phyloP scores from a whole-genome alignment of 2,329 filamentous ascomycete species.

The Verticillium longisporum region DNA sequence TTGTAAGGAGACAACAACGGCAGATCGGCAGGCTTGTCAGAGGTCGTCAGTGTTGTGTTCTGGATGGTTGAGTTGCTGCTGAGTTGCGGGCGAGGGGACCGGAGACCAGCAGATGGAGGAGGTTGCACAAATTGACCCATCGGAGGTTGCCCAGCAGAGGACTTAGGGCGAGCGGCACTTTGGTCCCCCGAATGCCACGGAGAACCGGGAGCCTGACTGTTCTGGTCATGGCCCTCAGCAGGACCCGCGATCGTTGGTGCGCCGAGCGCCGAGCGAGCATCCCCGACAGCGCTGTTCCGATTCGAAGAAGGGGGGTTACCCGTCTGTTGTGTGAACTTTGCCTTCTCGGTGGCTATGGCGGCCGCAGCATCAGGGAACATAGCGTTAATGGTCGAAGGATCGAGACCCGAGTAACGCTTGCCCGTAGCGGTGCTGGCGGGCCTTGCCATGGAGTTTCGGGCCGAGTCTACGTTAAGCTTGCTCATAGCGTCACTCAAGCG shows the following conservation, averaged over 20 bases:
- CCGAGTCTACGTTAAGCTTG: constrained; percentile 82
- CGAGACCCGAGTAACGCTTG: constrained; percentile 92
- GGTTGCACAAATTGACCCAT: constrained; percentile 97
- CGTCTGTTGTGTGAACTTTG: constrained; percentile 92
- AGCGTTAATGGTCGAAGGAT: constrained; percentile 87
- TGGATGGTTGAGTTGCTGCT: constrained; percentile 67
- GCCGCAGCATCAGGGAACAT: constrained; percentile 99
- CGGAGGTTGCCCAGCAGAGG: constrained; percentile 25
- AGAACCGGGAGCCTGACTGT: constrained; percentile 62
- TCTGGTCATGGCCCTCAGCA: constrained; percentile 53
- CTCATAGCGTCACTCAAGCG: constrained; percentile 94
- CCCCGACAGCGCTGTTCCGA: constrained; percentile 79
- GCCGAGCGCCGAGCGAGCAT: constrained; percentile 67
- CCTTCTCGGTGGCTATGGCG: constrained; percentile 97
- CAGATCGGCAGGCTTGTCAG: constrained; percentile 64
- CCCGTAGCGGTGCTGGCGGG: constrained; percentile 69
- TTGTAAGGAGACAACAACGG: constrained; percentile 81
- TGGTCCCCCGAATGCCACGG: constrained; percentile 62
- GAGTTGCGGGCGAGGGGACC: constrained; percentile 71
- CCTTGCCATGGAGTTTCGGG: constrained; percentile 79
- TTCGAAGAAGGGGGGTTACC: constrained; percentile 86
- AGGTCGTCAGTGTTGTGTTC: constrained; percentile 71
- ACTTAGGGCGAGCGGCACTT: constrained; percentile 20
- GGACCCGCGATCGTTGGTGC: constrained; percentile 69
- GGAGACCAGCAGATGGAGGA: constrained; percentile 64